Base-by-base conservation (phyloP, 2,329 filamentous ascomycete species). In the Colletotrichum scovillei region DNA sequence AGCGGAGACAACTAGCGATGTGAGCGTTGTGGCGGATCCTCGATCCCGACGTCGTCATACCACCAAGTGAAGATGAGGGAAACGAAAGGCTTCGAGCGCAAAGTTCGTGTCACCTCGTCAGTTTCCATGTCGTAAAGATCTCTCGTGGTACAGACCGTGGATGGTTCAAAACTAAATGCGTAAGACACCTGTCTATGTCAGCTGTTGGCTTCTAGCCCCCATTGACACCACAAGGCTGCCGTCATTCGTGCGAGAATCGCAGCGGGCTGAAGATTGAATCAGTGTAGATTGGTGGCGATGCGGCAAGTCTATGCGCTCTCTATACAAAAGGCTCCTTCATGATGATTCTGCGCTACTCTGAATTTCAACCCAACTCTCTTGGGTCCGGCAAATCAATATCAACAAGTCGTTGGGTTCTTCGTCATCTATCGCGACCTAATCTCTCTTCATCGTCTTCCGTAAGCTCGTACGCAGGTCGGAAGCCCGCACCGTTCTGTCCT, bases 361-460 rank as follows among this genome's bases (percentile, higher is more conserved):
- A 12, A n/a, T 7, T 22, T 57, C 38, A 24, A 46, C 53, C 30
- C 7, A 49, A 49, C 19, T 49, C 42, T 49, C 19, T 9, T 3
- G 7, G 19, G 19, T n/a, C 8, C 8, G 24, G 22, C 19, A 65
- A 38, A 12, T n/a, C 49, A 52, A 53, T n/a, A 12, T n/a, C 49
- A 38, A 59, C n/a, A 28, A 35, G 42, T 26, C 32, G 46, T 24
- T 65, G 19, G 55, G 55, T 65, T 65, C 30, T 16, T 0, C 19
- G 49, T 74, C 80, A 88, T 80, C 81, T 87, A 81, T 93, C 91
- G 74, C 95, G 88, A 0, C 95, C 95, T 67, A 97, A 82, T 67
- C 95, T 89, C 84, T 97, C 95, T 78, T 94, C 93, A 52, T 92
- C 86, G 80, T 97, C 95, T 73, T 92, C 89, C 64, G 89, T 86